Conservation (phyloP, 2,329 filamentous ascomycete genomes). For the Xylariales sp. region DNA sequence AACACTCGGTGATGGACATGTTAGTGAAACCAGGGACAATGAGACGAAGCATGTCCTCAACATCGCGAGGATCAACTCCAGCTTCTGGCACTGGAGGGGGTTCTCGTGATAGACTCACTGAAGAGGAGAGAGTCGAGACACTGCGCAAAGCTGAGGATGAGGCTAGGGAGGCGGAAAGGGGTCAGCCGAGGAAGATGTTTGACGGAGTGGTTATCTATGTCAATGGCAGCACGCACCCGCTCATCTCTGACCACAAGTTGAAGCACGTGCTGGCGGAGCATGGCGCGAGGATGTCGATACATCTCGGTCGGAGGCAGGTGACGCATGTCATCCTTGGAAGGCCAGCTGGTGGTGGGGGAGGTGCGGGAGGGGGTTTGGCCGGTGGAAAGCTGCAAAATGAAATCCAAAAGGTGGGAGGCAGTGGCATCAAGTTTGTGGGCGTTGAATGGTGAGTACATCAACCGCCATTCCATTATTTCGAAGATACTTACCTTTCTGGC, state of each 20-base stretch:
- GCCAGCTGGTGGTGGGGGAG: conserved; percentile 42
- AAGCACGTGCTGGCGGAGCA: conserved; percentile 72
- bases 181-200: conserved; percentile 52
- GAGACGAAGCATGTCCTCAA: conserved; percentile 21
- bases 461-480: conserved; percentile 1
- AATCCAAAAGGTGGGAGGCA: conserved; percentile 61
- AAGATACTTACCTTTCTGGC: not conserved
- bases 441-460: conserved; percentile 66
- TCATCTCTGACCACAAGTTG: conserved; percentile 79
- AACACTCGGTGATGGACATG: conserved; percentile 50
- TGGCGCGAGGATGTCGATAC: conserved; percentile 66
- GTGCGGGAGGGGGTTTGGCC: conserved; percentile 70
- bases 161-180: conserved; percentile 40
- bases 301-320: conserved; percentile 67
- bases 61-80: conserved; percentile 10
- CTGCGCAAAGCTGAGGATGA: conserved; percentile 30
- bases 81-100: conserved; percentile 7
- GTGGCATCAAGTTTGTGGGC: conserved; percentile 70
- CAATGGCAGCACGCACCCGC: conserved; percentile 79
- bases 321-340: conserved; percentile 81
- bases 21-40: conserved; percentile 42
- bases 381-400: conserved; percentile 78
- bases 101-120: conserved; percentile 4
- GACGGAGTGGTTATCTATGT: conserved; percentile 71
- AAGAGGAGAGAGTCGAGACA: conserved; percentile 22